phyloP scores from a whole-genome alignment of 345 rosid genomes.

The Aethionema arabicum region DNA sequence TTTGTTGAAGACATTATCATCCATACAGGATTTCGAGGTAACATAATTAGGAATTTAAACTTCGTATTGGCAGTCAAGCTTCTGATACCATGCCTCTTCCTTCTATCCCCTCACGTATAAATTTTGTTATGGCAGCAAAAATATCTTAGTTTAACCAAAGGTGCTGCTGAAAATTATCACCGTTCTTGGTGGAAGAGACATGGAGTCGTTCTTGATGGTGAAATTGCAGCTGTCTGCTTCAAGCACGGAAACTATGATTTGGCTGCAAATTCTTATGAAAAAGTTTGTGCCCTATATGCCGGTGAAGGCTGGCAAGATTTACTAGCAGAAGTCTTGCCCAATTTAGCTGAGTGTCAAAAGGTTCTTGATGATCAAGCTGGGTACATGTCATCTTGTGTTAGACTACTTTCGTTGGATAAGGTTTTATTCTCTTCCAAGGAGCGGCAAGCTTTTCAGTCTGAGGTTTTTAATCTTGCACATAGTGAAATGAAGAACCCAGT shows the following conservation, averaged over 20 bases:
- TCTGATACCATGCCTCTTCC: constrained; percentile 14
- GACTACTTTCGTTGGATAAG: constrained; percentile 86
- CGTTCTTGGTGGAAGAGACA: constrained; percentile 99
- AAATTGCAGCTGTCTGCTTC: constrained; percentile 93
- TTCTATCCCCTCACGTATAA: constrained; percentile 19
- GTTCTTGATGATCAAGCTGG: constrained; percentile 91
- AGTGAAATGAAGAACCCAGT: constrained; percentile 94
- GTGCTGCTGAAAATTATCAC: constrained; percentile 96
- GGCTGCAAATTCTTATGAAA: constrained; percentile 97
- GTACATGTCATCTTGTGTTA: constrained; percentile 88
- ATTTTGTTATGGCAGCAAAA: constrained; percentile 62
- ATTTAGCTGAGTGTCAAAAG: constrained; percentile 95
- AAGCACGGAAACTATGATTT: constrained; percentile 81
- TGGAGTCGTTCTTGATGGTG: constrained; percentile 97
- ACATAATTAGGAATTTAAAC: constrained; percentile 21
- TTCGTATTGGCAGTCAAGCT: constrained; percentile 9
- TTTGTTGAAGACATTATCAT: constrained; percentile 70
- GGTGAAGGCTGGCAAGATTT: constrained; percentile 99
- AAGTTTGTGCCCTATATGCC: constrained; percentile 91
- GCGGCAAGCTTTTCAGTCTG: constrained; percentile 90
- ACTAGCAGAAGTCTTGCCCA: constrained; percentile 91
- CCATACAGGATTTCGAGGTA: constrained; percentile 89
- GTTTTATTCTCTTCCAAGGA: constrained; percentile 77
- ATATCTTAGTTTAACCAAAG: constrained; percentile 85
- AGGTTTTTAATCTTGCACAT: constrained; percentile 84